These are phyloP conservation scores for Trichophyton verrucosum DNA, from an alignment of 2,329 filamentous ascomycete species.

Conservation along the genomic window DNA sequence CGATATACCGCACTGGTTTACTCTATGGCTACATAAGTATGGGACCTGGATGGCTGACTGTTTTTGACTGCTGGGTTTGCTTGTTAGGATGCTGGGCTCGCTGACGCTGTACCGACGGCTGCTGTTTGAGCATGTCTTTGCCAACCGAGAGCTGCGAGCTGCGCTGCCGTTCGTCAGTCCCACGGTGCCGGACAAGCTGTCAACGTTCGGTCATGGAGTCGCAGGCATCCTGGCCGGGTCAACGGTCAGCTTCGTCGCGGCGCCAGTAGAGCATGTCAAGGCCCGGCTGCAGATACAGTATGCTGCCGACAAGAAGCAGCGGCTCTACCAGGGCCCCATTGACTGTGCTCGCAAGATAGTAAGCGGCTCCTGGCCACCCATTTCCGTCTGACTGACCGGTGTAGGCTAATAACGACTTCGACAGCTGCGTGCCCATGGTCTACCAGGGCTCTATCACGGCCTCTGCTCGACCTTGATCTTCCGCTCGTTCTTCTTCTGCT, in stretches of 20 bases:
- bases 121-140: conserved; percentile 67
- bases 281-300: conserved; percentile 92
- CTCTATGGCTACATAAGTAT: too few relatives aligned
- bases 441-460: conserved; percentile 74
- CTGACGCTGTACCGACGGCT: conserved; percentile 80
- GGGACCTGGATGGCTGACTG: too few relatives aligned
- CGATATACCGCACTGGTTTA: too few relatives aligned
- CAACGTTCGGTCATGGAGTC: conserved; percentile 68
- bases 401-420: not conserved
- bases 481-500: conserved; percentile 89
- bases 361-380: conserved; percentile 14
- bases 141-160: conserved; percentile 35
- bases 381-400: too few relatives aligned
- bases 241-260: conserved; percentile 85
- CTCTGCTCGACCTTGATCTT: conserved; percentile 76
- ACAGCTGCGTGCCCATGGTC: conserved; percentile 50
- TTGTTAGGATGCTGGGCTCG: conserved; percentile 65
- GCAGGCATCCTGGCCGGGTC: conserved; percentile 77
- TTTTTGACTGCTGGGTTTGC: not conserved
- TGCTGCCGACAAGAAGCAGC: conserved; percentile 59
- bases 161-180: conserved; percentile 26
- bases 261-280: conserved; percentile 91
- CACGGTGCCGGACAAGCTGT: conserved; percentile 42
- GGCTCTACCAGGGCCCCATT: conserved; percentile 74
- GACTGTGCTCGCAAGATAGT: conserved; percentile 61